Evolutionary conservation across 352 stramenopile species (phyloP).

Genomic region (Pseudoperonospora humuli): DNA sequence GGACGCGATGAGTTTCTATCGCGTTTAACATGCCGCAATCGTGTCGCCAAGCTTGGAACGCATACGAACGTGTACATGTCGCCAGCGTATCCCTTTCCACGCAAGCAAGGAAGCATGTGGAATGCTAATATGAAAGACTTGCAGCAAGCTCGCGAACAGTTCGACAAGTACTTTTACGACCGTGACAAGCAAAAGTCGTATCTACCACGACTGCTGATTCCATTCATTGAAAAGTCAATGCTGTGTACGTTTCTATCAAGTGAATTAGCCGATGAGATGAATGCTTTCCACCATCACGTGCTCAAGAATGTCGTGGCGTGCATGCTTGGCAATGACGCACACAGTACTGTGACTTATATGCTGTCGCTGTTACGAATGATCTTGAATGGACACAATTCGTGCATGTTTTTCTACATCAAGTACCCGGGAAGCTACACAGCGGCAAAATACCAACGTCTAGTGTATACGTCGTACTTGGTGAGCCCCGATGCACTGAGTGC

Average conservation of each 20-base stretch:
- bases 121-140: conserved; percentile 58
- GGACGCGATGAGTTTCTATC: conserved; percentile 68
- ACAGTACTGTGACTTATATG: conserved; percentile 30
- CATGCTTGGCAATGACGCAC: conserved; percentile 41
- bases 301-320: conserved; percentile 69
- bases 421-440: conserved; percentile 56
- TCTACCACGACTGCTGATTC: conserved; percentile 43
- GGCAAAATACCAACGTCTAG: conserved; percentile 50
- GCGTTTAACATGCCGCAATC: conserved; percentile 44
- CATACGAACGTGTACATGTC: conserved; percentile 76
- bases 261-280: conserved; percentile 72
- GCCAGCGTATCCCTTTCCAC: conserved; percentile 66
- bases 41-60: conserved; percentile 58
- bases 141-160: conserved; percentile 49
- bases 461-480: conserved; percentile 72
- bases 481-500: conserved; percentile 43
- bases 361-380: conserved; percentile 71
- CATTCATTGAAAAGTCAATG: conserved; percentile 70
- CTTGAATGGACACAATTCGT: conserved; percentile 65
- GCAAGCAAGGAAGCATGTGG: conserved; percentile 68
- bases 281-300: conserved; percentile 70
- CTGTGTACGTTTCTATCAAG: conserved; percentile 56
- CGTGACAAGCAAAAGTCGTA: conserved; percentile 40
- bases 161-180: conserved; percentile 70
- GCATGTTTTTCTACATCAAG: conserved; percentile 83